phyloP scores from a whole-genome alignment of 345 rosid genomes.

The Sonneratia caseolaris region DNA sequence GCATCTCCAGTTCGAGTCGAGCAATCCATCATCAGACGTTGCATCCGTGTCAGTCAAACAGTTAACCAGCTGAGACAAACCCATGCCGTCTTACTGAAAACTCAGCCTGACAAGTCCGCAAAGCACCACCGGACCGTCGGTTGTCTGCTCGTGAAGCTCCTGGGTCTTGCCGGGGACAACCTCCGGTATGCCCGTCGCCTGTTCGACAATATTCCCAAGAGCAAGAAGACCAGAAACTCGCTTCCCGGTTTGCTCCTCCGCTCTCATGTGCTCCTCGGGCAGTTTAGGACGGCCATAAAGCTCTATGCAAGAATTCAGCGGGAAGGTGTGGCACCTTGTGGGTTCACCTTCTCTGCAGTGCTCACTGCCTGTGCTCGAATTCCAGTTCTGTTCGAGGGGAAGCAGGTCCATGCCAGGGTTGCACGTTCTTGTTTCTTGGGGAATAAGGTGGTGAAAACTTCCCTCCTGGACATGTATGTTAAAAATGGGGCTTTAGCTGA shows the following conservation, averaged over 20 bases:
- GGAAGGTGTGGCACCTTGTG: constrained; percentile 23
- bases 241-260: constrained; percentile 28
- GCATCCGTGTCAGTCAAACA: constrained; percentile 12
- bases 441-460: constrained; percentile 33
- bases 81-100: constrained; percentile 11
- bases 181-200: constrained; percentile 23
- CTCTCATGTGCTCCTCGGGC: constrained; percentile 17
- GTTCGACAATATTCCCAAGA: constrained; percentile 30
- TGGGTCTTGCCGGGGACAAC: constrained; percentile 14
- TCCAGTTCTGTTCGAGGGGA: constrained; percentile 27
- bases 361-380: constrained; percentile 60
- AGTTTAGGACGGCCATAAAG: constrained; percentile 16
- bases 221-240: constrained; percentile 10
- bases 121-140: neutral
- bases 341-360: constrained; percentile 55
- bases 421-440: constrained; percentile 34
- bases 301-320: constrained; percentile 23
- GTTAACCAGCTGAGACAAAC: constrained; percentile 22
- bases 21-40: constrained; percentile 5
- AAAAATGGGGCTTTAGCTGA: constrained; percentile 33
- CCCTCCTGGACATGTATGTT: constrained; percentile 38
- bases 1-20: neutral
- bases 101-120: constrained; percentile 3
- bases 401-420: constrained; percentile 39
- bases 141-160: constrained; percentile 13